Percentiles rank a stretch among this genome's conserved stretches.
These are phyloP conservation scores for Trebouxia gelatinosa DNA, from an alignment of 163 green algal species.

Conservation along the genomic window DNA sequence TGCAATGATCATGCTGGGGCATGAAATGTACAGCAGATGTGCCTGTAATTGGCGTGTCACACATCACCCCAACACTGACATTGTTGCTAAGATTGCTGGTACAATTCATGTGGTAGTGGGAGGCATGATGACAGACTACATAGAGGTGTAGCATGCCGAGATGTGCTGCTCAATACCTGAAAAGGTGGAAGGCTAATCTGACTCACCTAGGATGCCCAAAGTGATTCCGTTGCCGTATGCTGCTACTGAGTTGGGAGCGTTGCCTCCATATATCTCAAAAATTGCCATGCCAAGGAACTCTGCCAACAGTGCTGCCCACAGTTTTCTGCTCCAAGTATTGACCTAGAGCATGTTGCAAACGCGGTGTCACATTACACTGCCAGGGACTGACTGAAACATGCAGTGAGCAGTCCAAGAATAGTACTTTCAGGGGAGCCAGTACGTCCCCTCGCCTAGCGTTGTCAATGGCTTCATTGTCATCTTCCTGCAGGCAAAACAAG, in stretches of 20 bases:
- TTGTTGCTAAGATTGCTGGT: no score
- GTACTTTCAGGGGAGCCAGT: conserved; percentile 25
- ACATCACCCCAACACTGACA: no score
- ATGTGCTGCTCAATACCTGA: background rate
- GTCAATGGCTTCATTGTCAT: conserved; percentile 22
- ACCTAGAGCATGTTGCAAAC: conserved; percentile 9
- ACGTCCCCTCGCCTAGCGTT: conserved; percentile 2
- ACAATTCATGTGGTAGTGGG: no score
- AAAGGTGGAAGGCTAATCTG: no score
- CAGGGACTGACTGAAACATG: background rate
- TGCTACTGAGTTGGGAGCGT: conserved; percentile 38
- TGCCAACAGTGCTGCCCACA: conserved; percentile 43
- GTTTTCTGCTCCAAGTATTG: conserved; percentile 30
- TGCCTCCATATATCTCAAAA: conserved; percentile 48
- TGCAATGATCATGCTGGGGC: no score
- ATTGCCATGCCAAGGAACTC: conserved; percentile 48
- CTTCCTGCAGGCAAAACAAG: background rate
- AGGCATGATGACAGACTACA: no score
- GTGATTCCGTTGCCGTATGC: conserved; percentile 47
- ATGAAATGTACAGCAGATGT: no score
- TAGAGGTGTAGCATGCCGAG: no score
- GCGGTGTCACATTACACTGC: background rate
- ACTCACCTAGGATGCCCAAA: conserved; percentile 34
- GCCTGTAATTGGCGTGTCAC: no score
- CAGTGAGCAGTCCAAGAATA: background rate